Evolutionary conservation across 257 asterid species (phyloP).

Genomic region (Jacaranda copaia): DNA sequence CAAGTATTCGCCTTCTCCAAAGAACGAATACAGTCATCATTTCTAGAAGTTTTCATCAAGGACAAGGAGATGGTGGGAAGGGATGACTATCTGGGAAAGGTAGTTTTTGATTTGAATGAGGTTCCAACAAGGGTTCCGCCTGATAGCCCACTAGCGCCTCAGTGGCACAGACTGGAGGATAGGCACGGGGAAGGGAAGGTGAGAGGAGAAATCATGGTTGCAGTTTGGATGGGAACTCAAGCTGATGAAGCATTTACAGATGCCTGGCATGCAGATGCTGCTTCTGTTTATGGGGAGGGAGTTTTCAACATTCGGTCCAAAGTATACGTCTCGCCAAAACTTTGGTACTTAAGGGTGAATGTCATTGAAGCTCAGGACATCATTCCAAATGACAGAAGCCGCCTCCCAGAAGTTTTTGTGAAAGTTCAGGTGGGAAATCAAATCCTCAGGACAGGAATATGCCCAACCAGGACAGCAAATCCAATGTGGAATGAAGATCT

Average conservation of each 20-base stretch:
- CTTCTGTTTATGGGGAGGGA: constrained; percentile 70
- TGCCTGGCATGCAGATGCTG: constrained; percentile 88
- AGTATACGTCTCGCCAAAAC: constrained; percentile 78
- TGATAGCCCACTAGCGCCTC: constrained; percentile 88
- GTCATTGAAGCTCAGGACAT: constrained; percentile 86
- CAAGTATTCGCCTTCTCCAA: constrained; percentile 83
- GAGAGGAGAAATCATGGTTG: constrained; percentile 74
- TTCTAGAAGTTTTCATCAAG: constrained; percentile 67
- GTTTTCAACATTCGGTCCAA: constrained; percentile 67
- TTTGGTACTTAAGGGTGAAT: constrained; percentile 80
- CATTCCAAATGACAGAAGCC: constrained; percentile 51
- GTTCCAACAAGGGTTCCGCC: constrained; percentile 80
- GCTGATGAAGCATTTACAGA: constrained; percentile 83
- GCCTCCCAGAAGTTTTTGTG: constrained; percentile 60
- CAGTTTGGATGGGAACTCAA: constrained; percentile 84
- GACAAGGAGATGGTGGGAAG: constrained; percentile 68
- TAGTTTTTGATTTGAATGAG: constrained; percentile 70
- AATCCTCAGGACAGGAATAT: constrained; percentile 57
- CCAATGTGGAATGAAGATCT: constrained; percentile 84
- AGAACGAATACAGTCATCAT: constrained; percentile 70
- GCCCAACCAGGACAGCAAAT: constrained; percentile 58
- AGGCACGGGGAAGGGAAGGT: constrained; percentile 55
- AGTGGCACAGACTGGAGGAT: constrained; percentile 76
- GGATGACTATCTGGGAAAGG: constrained; percentile 66
- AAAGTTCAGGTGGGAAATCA: constrained; percentile 74